A percentile compares a stretch with the other conserved stretches of the same genome.
Conservation (phyloP, 768 basidiomycete species). For the Amanita rimosa region DNA sequence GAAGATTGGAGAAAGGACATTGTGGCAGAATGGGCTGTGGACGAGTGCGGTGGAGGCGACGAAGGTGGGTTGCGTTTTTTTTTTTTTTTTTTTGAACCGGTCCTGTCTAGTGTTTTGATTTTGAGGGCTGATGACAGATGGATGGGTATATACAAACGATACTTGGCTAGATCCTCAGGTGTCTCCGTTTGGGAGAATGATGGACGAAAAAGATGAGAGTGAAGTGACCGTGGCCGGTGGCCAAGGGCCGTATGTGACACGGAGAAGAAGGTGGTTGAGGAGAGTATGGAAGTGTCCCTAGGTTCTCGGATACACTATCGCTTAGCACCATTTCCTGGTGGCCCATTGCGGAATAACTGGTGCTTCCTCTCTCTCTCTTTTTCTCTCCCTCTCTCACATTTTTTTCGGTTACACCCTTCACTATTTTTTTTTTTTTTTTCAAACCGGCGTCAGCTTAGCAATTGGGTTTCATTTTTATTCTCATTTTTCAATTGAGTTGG, state of each 20-base stretch:
- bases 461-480: too few relatives aligned
- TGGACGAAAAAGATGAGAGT: background rate
- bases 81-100: background rate
- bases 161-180: slow-evolving; percentile 48
- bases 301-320: too few relatives aligned
- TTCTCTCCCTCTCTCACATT: too few relatives aligned
- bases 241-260: slow-evolving; percentile 42
- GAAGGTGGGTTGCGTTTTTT: slow-evolving; percentile 13
- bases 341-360: too few relatives aligned
- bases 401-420: too few relatives aligned
- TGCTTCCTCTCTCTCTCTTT: too few relatives aligned
- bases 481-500: too few relatives aligned
- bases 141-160: slow-evolving; percentile 79
- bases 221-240: slow-evolving; percentile 18
- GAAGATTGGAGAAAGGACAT: slow-evolving; percentile 72
- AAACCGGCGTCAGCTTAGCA: too few relatives aligned
- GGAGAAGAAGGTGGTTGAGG: slow-evolving; percentile 59
- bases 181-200: slow-evolving; percentile 12
- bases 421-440: too few relatives aligned
- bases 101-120: background rate
- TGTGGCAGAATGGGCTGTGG: slow-evolving; percentile 40
- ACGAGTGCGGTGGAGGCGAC: slow-evolving; percentile 18
- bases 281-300: slow-evolving; percentile 36
- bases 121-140: slow-evolving; percentile 27
- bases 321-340: too few relatives aligned